These are phyloP conservation scores for Proliferodiscus dingleyae DNA, from an alignment of 2,329 filamentous ascomycete species.

Conservation along the genomic window DNA sequence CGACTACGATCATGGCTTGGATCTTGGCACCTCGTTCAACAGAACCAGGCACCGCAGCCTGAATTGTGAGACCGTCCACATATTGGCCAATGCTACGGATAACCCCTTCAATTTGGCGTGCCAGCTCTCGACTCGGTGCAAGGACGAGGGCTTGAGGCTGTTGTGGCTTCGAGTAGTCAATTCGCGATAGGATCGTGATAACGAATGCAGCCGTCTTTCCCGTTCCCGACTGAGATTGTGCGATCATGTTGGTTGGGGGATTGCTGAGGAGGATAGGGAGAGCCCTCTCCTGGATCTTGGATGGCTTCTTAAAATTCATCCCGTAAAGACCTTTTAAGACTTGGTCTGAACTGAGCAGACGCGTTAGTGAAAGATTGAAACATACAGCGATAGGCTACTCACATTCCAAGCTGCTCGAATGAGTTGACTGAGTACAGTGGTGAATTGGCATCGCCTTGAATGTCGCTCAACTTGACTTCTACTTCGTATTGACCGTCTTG, in stretches of 20 bases:
- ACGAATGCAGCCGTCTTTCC: conserved; percentile 98
- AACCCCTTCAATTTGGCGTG: conserved; percentile 87
- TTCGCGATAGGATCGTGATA: conserved; percentile 80
- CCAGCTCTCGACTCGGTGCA: conserved; percentile 89
- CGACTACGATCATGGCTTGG: conserved; percentile 76
- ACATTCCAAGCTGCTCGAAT: conserved; percentile 86
- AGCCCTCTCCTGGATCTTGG: conserved; percentile 95
- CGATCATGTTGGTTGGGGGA: conserved; percentile 91
- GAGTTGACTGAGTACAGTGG: conserved; percentile 79
- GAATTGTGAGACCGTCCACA: conserved; percentile 68
- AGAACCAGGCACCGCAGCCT: conserved; percentile 77
- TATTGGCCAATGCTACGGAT: conserved; percentile 80
- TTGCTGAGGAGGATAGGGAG: conserved; percentile 81
- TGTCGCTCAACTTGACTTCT: conserved; percentile 84
- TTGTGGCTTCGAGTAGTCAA: conserved; percentile 65
- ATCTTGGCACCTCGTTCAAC: conserved; percentile 65
- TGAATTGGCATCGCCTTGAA: conserved; percentile 80
- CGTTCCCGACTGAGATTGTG: conserved; percentile 97
- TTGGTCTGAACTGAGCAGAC: conserved; percentile 37
- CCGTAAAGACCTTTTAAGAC: conserved; percentile 73
- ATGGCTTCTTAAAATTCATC: conserved; percentile 90
- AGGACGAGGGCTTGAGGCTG: conserved; percentile 83
- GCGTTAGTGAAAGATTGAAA: conserved; percentile 7
- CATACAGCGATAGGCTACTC: conserved; percentile 34
- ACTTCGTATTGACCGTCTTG: conserved; percentile 79